Conservation (phyloP, 2,329 filamentous ascomycete species). For the Aspergillus quadrilineatus region DNA sequence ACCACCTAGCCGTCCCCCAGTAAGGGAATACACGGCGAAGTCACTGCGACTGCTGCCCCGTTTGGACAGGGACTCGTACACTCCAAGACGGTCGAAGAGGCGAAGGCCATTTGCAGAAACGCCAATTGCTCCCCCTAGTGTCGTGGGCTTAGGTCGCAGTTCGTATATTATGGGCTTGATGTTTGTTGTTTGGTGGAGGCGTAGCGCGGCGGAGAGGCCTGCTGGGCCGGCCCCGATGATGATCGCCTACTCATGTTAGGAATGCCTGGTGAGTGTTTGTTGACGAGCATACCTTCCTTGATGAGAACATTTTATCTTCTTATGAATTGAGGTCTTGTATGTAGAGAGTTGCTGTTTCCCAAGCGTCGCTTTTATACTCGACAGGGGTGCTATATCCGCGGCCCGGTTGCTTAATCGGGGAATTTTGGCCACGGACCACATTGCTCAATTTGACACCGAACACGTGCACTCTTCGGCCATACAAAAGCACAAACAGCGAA, state of each 20-base stretch:
- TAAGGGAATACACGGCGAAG: neutral
- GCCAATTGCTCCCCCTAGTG: conserved; percentile 31
- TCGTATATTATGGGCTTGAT: conserved; percentile 28
- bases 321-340: too few species aligned
- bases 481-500: too few species aligned
- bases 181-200: conserved; percentile 17
- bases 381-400: too few species aligned
- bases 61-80: conserved; percentile 16
- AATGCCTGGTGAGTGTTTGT: neutral
- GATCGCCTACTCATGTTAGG: conserved; percentile 11
- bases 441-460: too few species aligned
- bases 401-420: too few species aligned
- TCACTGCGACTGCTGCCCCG: neutral
- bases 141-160: conserved; percentile 29
- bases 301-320: too few species aligned
- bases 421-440: too few species aligned
- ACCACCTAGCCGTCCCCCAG: neutral
- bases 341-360: too few species aligned
- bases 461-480: too few species aligned
- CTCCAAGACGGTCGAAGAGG: conserved; percentile 27
- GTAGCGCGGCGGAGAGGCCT: conserved; percentile 23
- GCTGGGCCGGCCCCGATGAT: conserved; percentile 25
- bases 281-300: too few species aligned
- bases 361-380: too few species aligned
- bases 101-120: conserved; percentile 33